Base-by-base conservation (phyloP, 306 rosid genomes). In the Clitoria ternatea region DNA sequence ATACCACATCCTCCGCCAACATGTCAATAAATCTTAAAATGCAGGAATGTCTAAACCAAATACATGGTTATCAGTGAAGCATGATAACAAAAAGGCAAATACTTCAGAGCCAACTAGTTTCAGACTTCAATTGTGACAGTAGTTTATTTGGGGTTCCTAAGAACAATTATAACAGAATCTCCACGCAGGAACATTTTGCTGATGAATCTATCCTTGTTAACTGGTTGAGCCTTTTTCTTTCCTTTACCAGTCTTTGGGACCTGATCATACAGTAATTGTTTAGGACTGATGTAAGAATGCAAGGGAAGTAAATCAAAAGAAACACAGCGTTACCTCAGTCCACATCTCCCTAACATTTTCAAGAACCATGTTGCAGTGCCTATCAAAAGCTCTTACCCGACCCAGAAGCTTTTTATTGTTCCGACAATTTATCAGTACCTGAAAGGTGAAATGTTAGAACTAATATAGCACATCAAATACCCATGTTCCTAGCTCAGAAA, bases 311-410 rank as follows among this genome's bases (percentile, higher is more conserved):
- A 22, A 36, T 56, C 15, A 2, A 61, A 43, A 26, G 12, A 68
- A 35, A 22, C 45, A 66, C 65, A 68, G n/a, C n/a, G n/a, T n/a
- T 65, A 90, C 98, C 96, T 94, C 98, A 2, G 98, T 94, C 98
- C 98, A 94, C 97, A 94, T 94, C 82, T 94, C 97, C 80, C 92
- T 39, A 15, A 94, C 99, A 84, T 94, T 94, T 73, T 94, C 98
- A 57, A 94, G 88, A 72, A 94, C 97, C 97, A 94, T 90, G 68
- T 93, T 93, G 84, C 96, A 94, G 77, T 90, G 98, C 70, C 98
- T 77, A 53, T 94, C 98, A 13, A 94, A 94, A 13, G 98, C 98
- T 77, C 97, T 84, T 11, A 90, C 96, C 20, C 92, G 94, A 2
- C 99, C 99, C 0, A 94, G 81, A 61, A 94, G 99, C 77, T 94